Evolutionary conservation across 2,329 filamentous ascomycete species (phyloP), one percentile per base, ranked within the genome.

Genomic region (Beauveria australis): DNA sequence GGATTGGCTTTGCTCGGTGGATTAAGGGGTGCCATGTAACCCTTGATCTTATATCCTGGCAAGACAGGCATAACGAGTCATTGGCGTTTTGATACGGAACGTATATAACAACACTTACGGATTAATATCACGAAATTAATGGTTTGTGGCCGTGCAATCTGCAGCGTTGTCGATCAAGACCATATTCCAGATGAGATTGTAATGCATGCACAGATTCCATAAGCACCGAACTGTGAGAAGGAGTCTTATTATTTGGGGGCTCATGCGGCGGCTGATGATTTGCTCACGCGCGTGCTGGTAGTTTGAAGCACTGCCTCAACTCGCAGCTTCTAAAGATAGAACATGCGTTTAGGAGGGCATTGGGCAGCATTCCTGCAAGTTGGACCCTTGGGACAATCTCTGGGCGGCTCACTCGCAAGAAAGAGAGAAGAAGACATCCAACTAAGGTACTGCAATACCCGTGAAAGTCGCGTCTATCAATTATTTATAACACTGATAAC

Each of bases 271-370:
- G 40, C 33, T 16, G 33, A 37, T 22, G 46, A 43, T 47, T 52
- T 26, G 46, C 22, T 44, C 56, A 24, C 40, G 12, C 48, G 19
- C 37, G 24, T 37, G 33, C 33, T 37, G 33, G 12, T n/a, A 53
- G 40, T 7, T 53, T 22, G 30, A 16, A 37, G 41, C 57, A 59
- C 57, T 37, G 57, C 57, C 57, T 40, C 57, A 28, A 26, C 14
- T 9, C 24, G n/a, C 48, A 43, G n/a, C 33, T 26, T n/a, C 57
- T 49, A 59, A 59, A 59, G 57, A 59, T 59, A 59, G 57, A 59
- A 53, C 24, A 37, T 4, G 40, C 48, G 30, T 28, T 58, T 7
- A n/a, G 18, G 7, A 6, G 9, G n/a, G 48, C 33, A 37, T 16
- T 37, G 33, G 33, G 33, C 12, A 37, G 33, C 33, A 16, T 37